phyloP scores from a whole-genome alignment of 495 filamentous ascomycete species.

The Penicillium macrosclerotiorum region DNA sequence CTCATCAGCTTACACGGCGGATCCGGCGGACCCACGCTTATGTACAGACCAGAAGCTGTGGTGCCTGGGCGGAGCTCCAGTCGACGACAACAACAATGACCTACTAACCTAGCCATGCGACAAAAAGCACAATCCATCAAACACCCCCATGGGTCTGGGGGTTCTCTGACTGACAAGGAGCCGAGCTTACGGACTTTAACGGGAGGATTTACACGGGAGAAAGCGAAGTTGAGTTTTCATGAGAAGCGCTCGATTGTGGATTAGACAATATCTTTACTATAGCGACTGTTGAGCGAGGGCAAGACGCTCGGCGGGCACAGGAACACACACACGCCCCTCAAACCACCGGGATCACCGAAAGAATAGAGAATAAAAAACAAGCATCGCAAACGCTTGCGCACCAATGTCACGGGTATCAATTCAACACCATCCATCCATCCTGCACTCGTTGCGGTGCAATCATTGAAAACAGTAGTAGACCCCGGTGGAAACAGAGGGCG shows the following conservation, averaged over 20 bases:
- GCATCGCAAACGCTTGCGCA: conserved; percentile 17
- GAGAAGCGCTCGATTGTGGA: conserved; percentile 15
- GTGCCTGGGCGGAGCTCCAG: too few relatives aligned
- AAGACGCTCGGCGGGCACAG: conserved; percentile 2
- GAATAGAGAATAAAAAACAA: conserved; percentile 1
- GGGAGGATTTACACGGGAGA: not conserved
- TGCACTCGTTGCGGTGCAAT: conserved; percentile 12
- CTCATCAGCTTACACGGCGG: too few relatives aligned
- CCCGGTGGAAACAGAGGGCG: conserved; percentile 15
- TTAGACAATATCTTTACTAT: conserved; percentile 27
- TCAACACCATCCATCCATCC: conserved; percentile 22
- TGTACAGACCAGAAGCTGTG: too few relatives aligned
- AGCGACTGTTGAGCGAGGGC: conserved; percentile 23
- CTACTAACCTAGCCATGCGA: too few relatives aligned
- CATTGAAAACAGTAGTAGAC: conserved; percentile 12
- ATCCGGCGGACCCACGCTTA: too few relatives aligned
- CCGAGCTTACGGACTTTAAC: not conserved
- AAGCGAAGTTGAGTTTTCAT: not conserved
- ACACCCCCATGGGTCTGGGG: too few relatives aligned
- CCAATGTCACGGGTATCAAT: conserved; percentile 29
- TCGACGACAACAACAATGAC: too few relatives aligned
- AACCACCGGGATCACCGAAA: conserved; percentile 5
- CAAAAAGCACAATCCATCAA: too few relatives aligned
- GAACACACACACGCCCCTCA: not conserved
- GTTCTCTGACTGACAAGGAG: too few relatives aligned